Evolutionary conservation across 2,329 filamentous ascomycete genomes (phyloP).

Genomic region (Colletotrichum tanaceti): DNA sequence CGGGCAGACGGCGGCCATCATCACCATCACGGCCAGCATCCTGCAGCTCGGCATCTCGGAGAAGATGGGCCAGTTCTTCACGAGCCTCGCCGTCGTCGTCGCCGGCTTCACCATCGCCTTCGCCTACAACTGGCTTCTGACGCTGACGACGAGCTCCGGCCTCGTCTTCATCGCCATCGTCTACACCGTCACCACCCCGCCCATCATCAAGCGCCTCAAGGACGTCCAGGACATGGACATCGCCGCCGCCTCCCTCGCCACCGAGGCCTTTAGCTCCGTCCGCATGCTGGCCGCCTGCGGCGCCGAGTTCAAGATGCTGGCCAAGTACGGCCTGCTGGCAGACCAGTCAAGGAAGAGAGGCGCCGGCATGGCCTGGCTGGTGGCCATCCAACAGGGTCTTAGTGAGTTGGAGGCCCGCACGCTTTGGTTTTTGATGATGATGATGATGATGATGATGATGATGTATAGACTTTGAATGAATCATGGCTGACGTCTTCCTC

Average conservation of each 20-base stretch:
- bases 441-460: no score
- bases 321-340: constrained; percentile 52
- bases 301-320: constrained; percentile 51
- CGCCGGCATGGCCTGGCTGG: constrained; percentile 42
- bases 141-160: constrained; percentile 59
- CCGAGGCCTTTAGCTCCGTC: constrained; percentile 55
- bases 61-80: constrained; percentile 57
- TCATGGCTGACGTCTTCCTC: constrained; percentile 9
- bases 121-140: constrained; percentile 63
- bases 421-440: no score
- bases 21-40: constrained; percentile 63
- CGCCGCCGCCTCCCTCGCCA: constrained; percentile 52
- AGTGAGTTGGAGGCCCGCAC: constrained; percentile 39
- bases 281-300: constrained; percentile 58
- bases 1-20: constrained; percentile 62
- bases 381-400: constrained; percentile 45
- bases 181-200: constrained; percentile 49
- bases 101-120: constrained; percentile 64
- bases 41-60: constrained; percentile 67
- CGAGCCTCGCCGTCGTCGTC: constrained; percentile 54
- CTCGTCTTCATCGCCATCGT: constrained; percentile 55
- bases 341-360: constrained; percentile 51
- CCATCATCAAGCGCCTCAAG: constrained; percentile 49
- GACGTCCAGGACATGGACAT: constrained; percentile 52
- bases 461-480: no score